Base-by-base conservation (phyloP, 2,329 filamentous ascomycete genomes). In the Aspergillus flavus region DNA sequence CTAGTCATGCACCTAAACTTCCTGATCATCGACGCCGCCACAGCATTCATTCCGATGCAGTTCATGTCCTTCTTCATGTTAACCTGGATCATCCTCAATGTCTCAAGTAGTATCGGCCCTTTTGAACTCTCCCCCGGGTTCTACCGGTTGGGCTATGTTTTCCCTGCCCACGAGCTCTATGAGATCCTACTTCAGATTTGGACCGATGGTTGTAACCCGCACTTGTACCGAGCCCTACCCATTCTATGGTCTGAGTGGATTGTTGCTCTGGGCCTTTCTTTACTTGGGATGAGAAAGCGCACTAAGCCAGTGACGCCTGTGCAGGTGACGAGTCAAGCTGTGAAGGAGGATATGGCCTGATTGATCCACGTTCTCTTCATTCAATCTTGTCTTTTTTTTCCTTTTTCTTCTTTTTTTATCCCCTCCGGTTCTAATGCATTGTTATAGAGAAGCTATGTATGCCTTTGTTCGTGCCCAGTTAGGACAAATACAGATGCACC, bases 1-100 rank as follows among this genome's bases (percentile, higher is more conserved):
- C 73, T 83, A 1, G 79, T 79, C 21, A 78, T 77, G 36, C 78
- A 82, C 68, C 64, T 80, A 59, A 80, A 83, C 62, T 81, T 82
- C 58, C 71, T 80, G 21, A 73, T 77, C n/a, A 72, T 84, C 6
- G 82, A 84, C 61, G 71, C 76, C 16, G 75, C 81, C 53, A 79
- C 80, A 0, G 72, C 78, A 41, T 79, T 79, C 71, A 62, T 82
- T 3, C 76, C 79, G 0, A 66, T 75, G 14, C 71, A 73, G 0
- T 79, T 75, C 62, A 72, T 83, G 54, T 83, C 82, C 0, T 81
- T 83, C 73, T 75, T 77, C 16, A 67, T 83, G 9, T 71, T 84
- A 4, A 68, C 75, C 0, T 84, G 82, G 82, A 68, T 83, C 9
- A 72, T 83, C 19, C 19, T 76, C 30, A 84, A 84, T 62, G 69